Base-by-base conservation (phyloP, 768 basidiomycete genomes). In the Phaeotremella skinneri region DNA sequence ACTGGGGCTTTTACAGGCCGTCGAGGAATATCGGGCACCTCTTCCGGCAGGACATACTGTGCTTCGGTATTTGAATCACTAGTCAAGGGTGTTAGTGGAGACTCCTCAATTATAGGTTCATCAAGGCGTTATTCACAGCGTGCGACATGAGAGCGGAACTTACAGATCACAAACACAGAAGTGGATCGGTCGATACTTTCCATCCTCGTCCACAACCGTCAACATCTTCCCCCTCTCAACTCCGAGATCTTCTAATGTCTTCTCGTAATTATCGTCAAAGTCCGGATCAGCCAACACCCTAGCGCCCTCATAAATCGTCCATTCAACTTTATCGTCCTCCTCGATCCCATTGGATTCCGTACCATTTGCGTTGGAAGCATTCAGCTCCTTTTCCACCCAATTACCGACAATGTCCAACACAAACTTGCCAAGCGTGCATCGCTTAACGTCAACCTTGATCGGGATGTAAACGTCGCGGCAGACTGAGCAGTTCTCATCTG, bases 221-320 rank as follows among this genome's bases (percentile, higher is more conserved):
- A 98, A 70, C 79, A 96, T 94, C 78, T 87, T 92, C 41, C 93
- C 91, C 55, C 86, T 79, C 0, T 82, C 84, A 30, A 94, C 85
- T 48, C 84, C 87, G 55, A 98, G 70, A 64, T 89, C 89, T 63
- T 85, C 88, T 64, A 99, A 74, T 48, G 90, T 91, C 61, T 87
- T 82, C 2, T 83, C 86, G 60, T 83, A 73, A 68, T 97, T 97
- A 68, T 97, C 93, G 47, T 90, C 87, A 82, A 88, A 94, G 71
- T 98, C 94, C 5, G 91, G 90, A 69, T 98, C 96, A 63, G 85
- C 87, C 55, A 99, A 78, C 45, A 99, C 78, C 43, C 92, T 82
- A 67, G 87, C 86, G 48, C 89, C 91, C 76, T 97, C 87, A 16
- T 88, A 78, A 0, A 82, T 76, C 4, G 81, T 82, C 68, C 86